Base-by-base conservation (phyloP, 2,329 filamentous ascomycete species). In the Penicillium brasilianum region DNA sequence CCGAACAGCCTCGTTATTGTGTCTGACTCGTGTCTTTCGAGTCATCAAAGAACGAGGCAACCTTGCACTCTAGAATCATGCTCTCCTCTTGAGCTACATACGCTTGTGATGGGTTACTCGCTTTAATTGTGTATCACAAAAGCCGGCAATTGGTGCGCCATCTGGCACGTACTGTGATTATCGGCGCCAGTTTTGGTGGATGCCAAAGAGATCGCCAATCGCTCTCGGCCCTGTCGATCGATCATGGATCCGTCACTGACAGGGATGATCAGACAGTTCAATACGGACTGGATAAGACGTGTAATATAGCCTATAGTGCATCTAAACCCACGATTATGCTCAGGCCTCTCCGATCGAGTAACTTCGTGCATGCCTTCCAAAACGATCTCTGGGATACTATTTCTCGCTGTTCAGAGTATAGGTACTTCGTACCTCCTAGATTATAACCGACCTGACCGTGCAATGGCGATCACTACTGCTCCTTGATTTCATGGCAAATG, bases 241-340 rank as follows among this genome's bases (percentile, higher is more conserved):
- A 61, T 60, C 41, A 61, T 51, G 20, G n/a, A 65, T 62, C 59
- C 52, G n/a, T 60, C 54, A 57, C 60, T 67, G 65, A 67, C 65
- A 69, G 67, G 62, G 66, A 44, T 65, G 61, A 63, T 69, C 61
- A 18, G 36, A 37, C 30, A 28, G 37, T 14, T 18, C 25, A 51
- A 58, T 57, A 34, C 51, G 11, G 7, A 18, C n/a, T 44, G 43
- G 20, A 37, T 51, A 44, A 59, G 41, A 32, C 59, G 59, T 59
- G 43, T 63, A 6, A 60, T 60, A 43, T 59, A 28, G 53, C 32
- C n/a, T 10, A 16, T 4, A 28, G 51, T 25, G 34, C 39, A 39
- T 16, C 6, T 37, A 22, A 46, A 25, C 11, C 5, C 37, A 41
- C 34, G 14, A 11, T 13, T 8, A 13, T 49, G 46, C 46, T 28